Evolutionary conservation across 2,329 filamentous ascomycete species (phyloP), one percentile per base, ranked within the genome.

Genomic region (Sclerotinia trifoliorum): DNA sequence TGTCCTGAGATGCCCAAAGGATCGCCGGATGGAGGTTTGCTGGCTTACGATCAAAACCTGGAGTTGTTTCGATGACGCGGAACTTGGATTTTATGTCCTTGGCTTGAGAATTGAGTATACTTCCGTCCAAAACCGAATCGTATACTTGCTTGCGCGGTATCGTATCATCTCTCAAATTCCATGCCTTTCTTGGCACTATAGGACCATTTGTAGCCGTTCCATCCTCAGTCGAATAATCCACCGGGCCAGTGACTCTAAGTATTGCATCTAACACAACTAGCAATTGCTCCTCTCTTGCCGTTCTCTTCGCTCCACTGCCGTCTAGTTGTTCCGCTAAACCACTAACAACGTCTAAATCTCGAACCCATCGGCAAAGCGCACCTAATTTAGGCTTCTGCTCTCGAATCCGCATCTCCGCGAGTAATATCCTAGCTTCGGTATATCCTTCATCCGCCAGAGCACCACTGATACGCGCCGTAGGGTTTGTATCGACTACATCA

Each of bases 321-420:
- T 80, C 80, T 0, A 85, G 80, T 65, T 84, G 81, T 29, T 86
- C 86, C 4, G 86, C 86, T 10, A 90, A 78, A 1, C 88, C 88
- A 71, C 86, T 89, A 62, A 90, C 85, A 32, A 90, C 85, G 73
- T 91, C 89, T 35, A 91, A 80, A 74, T 90, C 88, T 68, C 89
- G 84, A 5, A 91, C 89, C 89, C 89, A 92, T 68, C 89, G 85
- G 76, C 88, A 91, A 10, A 91, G 78, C 1, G 89, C 88, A 26
- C 89, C 89, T 0, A 91, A 79, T 72, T 90, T 90, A 0, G 89
- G 89, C 24, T 85, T 83, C 70, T 91, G 83, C 3, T 82, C 80
- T n/a, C 88, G 81, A 24, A 91, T 86, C 42, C 84, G 83, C 89
- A 91, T 91, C 79, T 91, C 89, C 0, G 88, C 85, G 1, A 92